Percentiles rank a stretch among this genome's conserved stretches.
Evolutionary conservation across 1,284 basidiomycete genomes (phyloP).

Genomic region (Sporisorium exsertum): DNA sequence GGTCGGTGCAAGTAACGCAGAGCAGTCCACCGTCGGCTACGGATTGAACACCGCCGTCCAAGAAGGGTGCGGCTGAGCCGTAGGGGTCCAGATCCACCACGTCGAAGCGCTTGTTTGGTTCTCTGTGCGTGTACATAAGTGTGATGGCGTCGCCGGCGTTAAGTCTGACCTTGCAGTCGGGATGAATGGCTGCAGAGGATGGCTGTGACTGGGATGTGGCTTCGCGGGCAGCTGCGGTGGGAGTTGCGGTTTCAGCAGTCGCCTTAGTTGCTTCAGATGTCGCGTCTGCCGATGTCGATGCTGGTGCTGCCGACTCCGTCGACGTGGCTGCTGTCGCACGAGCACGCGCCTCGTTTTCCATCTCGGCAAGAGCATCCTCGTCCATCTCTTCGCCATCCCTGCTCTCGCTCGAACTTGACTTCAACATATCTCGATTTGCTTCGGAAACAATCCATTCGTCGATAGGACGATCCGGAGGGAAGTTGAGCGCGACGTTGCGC

Average conservation of each 20-base stretch:
- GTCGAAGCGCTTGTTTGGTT: constrained; percentile 81
- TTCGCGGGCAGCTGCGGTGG: neutral
- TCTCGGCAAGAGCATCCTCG: constrained; percentile 35
- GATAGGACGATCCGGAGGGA: constrained; percentile 73
- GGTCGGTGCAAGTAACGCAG: constrained; percentile 95
- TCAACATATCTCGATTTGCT: neutral
- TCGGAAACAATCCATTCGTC: constrained; percentile 53
- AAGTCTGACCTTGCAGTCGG: constrained; percentile 64
- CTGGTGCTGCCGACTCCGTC: neutral
- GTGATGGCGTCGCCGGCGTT: constrained; percentile 71
- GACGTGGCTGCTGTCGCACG: neutral
- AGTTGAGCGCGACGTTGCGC: constrained; percentile 89
- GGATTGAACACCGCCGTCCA: constrained; percentile 94
- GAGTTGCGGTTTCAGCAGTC: neutral
- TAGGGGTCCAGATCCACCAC: constrained; percentile 98
- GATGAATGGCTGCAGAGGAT: constrained; percentile 50
- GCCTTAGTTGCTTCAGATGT: constrained; percentile 8
- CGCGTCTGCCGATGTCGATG: constrained; percentile 5
- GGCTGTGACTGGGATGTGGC: neutral
- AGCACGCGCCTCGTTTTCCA: constrained; percentile 27
- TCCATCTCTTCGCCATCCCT: constrained; percentile 17
- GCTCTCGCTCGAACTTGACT: neutral
- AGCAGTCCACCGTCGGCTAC: constrained; percentile 85
- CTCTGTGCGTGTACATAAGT: constrained; percentile 90
- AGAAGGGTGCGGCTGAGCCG: constrained; percentile 94